phyloP scores from a whole-genome alignment of 2,329 filamentous ascomycete genomes.

The Botrytis medusae region DNA sequence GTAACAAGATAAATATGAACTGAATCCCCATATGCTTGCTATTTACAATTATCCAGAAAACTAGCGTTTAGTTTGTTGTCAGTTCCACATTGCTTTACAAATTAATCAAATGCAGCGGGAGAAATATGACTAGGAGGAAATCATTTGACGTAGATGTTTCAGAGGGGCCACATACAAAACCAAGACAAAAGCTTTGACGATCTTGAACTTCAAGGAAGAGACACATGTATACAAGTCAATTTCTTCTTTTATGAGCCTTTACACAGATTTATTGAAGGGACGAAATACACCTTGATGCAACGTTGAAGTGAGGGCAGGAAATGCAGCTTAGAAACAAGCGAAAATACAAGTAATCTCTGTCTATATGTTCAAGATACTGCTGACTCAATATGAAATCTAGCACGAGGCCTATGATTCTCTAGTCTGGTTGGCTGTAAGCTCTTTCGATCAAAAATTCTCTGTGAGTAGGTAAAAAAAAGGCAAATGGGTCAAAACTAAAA shows the following conservation, averaged over 20 bases:
- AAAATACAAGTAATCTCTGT: background rate
- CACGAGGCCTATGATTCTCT: background rate
- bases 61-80: rapidly evolving
- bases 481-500: background rate
- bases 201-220: background rate
- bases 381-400: rapidly evolving
- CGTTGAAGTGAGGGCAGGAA: too few species aligned
- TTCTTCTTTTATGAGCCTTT: background rate
- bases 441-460: background rate
- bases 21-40: background rate
- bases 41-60: background rate
- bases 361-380: background rate
- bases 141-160: background rate
- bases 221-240: background rate
- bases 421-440: background rate
- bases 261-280: too few species aligned
- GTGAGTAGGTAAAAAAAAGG: background rate
- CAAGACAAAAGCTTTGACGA: background rate
- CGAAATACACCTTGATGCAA: background rate
- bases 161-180: background rate
- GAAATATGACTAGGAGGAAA: background rate
- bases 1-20: background rate
- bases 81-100: too few species aligned
- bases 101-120: background rate
- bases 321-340: background rate